Percentiles rank a stretch among this genome's conserved stretches.
Conservation (phyloP, 169 alveolate genomes). For the Plasmodium relictum region DNA sequence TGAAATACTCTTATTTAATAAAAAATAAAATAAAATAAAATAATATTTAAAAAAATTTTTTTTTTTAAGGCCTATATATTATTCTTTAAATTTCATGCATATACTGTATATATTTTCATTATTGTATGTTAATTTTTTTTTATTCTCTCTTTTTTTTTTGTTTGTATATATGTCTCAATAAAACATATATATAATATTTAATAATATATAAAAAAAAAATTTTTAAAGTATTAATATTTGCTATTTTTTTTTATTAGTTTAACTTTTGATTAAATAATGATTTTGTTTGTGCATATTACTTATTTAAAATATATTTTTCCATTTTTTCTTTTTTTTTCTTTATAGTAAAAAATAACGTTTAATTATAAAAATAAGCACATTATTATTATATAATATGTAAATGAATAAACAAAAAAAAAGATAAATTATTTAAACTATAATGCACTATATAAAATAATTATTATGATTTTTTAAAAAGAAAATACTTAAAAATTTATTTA, state of each 20-base stretch:
- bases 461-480: too few relatives aligned
- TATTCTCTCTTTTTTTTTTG: slow-evolving; percentile 11
- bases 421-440: slow-evolving; percentile 1
- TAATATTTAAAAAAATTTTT: neutral
- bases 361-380: too few relatives aligned
- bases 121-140: neutral
- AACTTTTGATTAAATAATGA: slow-evolving; percentile 31
- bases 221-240: slow-evolving; percentile 3
- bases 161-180: slow-evolving; percentile 34
- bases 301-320: neutral
- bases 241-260: neutral
- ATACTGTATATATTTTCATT: neutral
- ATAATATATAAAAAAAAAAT: neutral
- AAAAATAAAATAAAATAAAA: neutral
- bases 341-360: too few relatives aligned
- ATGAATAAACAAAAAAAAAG: neutral
- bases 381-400: neutral
- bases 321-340: slow-evolving; percentile 15
- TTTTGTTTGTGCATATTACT: slow-evolving; percentile 34
- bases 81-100: neutral
- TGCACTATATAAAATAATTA: neutral
- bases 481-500: too few relatives aligned
- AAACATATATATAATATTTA: neutral
- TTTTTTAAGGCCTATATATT: neutral
- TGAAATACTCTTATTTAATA: too few relatives aligned